Conservation (phyloP, 2,329 filamentous ascomycete species). For the Iodosphaeria phyllophila region DNA sequence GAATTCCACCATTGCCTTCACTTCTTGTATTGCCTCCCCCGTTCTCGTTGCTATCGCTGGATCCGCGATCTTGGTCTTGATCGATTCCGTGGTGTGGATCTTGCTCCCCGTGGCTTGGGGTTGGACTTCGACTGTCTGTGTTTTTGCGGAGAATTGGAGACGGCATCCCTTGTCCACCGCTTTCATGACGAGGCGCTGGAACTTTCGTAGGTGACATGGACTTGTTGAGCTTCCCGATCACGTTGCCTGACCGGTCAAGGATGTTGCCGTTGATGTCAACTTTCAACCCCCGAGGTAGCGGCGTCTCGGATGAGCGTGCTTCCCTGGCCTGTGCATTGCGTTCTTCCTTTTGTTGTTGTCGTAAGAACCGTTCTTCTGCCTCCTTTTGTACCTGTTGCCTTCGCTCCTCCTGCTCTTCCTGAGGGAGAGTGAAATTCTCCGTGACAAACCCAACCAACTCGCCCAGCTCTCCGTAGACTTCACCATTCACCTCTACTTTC, state of each 20-base stretch:
- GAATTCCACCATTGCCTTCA: slow-evolving; percentile 17
- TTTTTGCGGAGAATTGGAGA: too few species aligned
- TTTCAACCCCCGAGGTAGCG: slow-evolving; percentile 15
- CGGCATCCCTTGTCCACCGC: too few species aligned
- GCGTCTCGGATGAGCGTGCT: slow-evolving; percentile 2
- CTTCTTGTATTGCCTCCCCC: slow-evolving; percentile 18
- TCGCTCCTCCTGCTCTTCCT: too few species aligned
- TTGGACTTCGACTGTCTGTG: too few species aligned
- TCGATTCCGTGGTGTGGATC: too few species aligned
- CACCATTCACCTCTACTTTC: slow-evolving; percentile 23
- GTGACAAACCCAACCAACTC: slow-evolving; percentile 25
- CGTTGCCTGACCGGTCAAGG: slow-evolving; percentile 22
- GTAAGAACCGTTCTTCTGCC: slow-evolving; percentile 1
- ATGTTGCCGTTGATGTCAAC: slow-evolving; percentile 27
- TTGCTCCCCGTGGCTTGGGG: too few species aligned
- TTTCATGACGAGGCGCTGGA: slow-evolving; percentile 12
- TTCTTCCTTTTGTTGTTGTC: slow-evolving; percentile 8
- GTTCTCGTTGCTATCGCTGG: too few species aligned
- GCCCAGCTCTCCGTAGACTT: slow-evolving; percentile 24
- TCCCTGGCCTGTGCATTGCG: slow-evolving; percentile 6
- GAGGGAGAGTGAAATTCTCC: slow-evolving; percentile 21
- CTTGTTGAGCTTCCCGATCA: slow-evolving; percentile 30
- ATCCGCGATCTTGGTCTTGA: slow-evolving; percentile 17
- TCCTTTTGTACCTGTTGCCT: too few species aligned
- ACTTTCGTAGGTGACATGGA: slow-evolving; percentile 21